phyloP scores from a whole-genome alignment of 106 monocot species.

The Allium cepa region DNA sequence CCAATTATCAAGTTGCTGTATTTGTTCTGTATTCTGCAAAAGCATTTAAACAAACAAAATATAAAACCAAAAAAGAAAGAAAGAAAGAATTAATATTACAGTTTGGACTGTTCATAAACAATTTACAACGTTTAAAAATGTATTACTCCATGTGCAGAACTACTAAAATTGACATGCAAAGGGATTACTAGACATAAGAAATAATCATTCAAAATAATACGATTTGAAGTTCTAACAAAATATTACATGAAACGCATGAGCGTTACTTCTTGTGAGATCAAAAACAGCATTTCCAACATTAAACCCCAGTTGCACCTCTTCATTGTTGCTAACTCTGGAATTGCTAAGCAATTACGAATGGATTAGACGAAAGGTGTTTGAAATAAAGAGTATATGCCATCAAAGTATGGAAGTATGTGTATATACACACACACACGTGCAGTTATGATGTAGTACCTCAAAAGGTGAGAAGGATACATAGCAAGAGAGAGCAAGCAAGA shows the following conservation, averaged over 20 bases:
- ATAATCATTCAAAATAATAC: conserved; percentile 27
- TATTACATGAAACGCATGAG: neutral
- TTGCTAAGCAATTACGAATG: conserved; percentile 19
- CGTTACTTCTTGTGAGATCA: conserved; percentile 40
- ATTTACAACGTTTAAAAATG: neutral
- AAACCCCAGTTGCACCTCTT: conserved; percentile 28
- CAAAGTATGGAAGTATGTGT: neutral
- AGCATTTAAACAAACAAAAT: neutral
- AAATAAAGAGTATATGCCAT: neutral
- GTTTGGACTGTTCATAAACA: too few relatives aligned
- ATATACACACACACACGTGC: neutral
- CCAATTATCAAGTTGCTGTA: conserved; percentile 56
- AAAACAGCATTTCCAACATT: conserved; percentile 52
- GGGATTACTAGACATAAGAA: conserved; percentile 15
- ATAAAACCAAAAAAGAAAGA: neutral
- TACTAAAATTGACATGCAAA: conserved; percentile 25
- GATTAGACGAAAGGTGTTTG: neutral
- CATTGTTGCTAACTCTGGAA: conserved; percentile 10
- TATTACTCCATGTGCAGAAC: conserved; percentile 31
- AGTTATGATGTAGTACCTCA: conserved; percentile 14
- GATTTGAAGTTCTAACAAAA: neutral
- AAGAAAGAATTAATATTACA: neutral
- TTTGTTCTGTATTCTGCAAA: conserved; percentile 19
- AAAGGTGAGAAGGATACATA: conserved; percentile 48
- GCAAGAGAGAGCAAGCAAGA: conserved; percentile 3